Evolutionary conservation across 768 basidiomycete genomes (phyloP), one percentile per base, ranked within the genome.

Genomic region (Panaeolus cyanescens): DNA sequence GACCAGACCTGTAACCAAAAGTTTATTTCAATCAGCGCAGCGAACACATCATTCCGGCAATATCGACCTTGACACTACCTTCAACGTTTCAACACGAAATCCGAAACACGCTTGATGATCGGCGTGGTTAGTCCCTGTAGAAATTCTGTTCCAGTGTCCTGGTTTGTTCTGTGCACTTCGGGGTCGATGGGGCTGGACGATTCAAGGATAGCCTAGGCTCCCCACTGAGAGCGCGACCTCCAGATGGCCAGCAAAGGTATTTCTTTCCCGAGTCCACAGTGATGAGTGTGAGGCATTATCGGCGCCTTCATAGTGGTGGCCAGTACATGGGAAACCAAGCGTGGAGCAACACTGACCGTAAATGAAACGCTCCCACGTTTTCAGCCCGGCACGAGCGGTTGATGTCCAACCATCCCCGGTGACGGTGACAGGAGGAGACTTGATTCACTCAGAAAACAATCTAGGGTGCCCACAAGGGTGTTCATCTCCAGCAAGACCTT

Each of bases 101-200:
- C 22, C 45, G 45, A 50, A 50, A 50, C 45, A 50, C 19, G 45
- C 45, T 50, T 50, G 45, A 50, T 50, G 45, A 50, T 50, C 45
- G 45, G 45, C 45, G 25, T 50, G 25, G 25, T 28, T 13, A 25
- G 45, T 28, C 25, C 45, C 45, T 50, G 22, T 50, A 7, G 4
- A 25, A 20, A 50, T 12, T 28, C 13, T 15, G 45, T 50, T 28
- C 45, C 45, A 50, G 17, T 50, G 45, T 13, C 3, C 45, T 50
- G 45, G 45, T 13, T 50, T 50, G n/a, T 39, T n/a, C n/a, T n/a
- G n/a, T n/a, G n/a, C n/a, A n/a, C n/a, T n/a, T n/a, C n/a, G n/a
- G n/a, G n/a, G n/a, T n/a, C n/a, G 37, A 15, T 39, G 37, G 30
- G 45, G 45, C 25, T 50, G 40, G 20, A 25, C 4, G 30, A 15